Evolutionary conservation across 108 stramenopile genomes (phyloP).

Genomic region (Seminavis robusta): DNA sequence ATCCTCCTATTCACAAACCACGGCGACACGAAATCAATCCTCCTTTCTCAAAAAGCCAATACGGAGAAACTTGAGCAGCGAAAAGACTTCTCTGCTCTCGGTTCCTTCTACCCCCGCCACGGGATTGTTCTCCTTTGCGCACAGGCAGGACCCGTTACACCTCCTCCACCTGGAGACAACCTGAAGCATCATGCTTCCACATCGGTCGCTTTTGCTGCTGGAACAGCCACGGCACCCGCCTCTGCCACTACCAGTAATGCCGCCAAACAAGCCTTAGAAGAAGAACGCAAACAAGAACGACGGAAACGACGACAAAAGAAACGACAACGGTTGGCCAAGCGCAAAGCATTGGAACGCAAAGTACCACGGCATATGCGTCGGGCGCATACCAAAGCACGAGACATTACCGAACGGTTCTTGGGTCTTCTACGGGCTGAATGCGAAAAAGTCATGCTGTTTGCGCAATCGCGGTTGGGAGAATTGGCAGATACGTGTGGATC

Average conservation of each 20-base stretch:
- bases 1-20: no score
- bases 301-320: conserved; percentile 20
- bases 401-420: conserved; percentile 63
- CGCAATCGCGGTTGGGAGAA: conserved; percentile 64
- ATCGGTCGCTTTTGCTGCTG: conserved; percentile 10
- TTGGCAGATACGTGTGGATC: conserved; percentile 78
- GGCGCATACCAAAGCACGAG: conserved; percentile 62
- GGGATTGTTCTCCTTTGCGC: no score
- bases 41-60: neutral
- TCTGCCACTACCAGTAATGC: neutral
- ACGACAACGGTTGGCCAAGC: conserved; percentile 3
- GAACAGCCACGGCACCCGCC: conserved; percentile 5
- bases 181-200: no score
- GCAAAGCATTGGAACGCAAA: conserved; percentile 23
- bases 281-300: conserved; percentile 7
- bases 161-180: no score
- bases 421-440: conserved; percentile 69
- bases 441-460: conserved; percentile 78
- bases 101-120: neutral
- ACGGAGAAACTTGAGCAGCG: neutral
- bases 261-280: neutral
- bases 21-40: no score
- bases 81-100: neutral
- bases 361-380: conserved; percentile 59
- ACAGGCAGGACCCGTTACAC: no score